Evolutionary conservation across 2,329 filamentous ascomycete species (phyloP), one percentile per base, ranked within the genome.

Genomic region (Fusarium verrucosum): DNA sequence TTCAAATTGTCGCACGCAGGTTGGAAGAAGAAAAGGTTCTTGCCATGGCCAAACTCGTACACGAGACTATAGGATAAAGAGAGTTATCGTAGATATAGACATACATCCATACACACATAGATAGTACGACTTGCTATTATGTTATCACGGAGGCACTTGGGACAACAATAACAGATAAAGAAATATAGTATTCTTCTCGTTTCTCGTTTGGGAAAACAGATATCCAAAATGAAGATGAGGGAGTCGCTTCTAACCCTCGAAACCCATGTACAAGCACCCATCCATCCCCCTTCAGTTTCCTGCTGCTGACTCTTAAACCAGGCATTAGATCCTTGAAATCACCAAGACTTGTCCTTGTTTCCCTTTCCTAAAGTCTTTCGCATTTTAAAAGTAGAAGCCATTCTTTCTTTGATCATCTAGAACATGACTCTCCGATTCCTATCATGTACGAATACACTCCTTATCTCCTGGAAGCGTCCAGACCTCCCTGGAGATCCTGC

Each of bases 401-500:
- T 37, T 45, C 54, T 17, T 50, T 35, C 36, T 52, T 54, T 56
- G 23, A 55, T 38, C n/a, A 32, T 54, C 43, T 50, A 41, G 40
- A 58, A 36, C 38, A 42, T 46, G 25, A 46, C 17, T 51, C 47
- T 11, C 25, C 47, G 42, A 17, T 41, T 22, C 36, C 26, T 35
- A 5, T 45, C 28, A 23, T 26, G 8, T 19, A 25, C 14, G 5
- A 33, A 25, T 45, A 53, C 66, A 72, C 52, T 69, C 73, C 67
- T 69, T 26, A 77, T 68, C 74, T 76, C 60, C 74, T 70, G 13
- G 68, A 65, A 10, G 72, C 73, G 47, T 77, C 76, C 40, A 77
- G 68, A 5, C 75, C 85, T 25, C 82, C 83, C 26, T 84, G 84
- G 36, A 89, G 79, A 59, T 88, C 86, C 25, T 83, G 84, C 76